Evolutionary conservation across 225 moss, liverwort and hornwort genomes (phyloP), one percentile per base, ranked within the genome.

Genomic region (Sphagnum contortum): DNA sequence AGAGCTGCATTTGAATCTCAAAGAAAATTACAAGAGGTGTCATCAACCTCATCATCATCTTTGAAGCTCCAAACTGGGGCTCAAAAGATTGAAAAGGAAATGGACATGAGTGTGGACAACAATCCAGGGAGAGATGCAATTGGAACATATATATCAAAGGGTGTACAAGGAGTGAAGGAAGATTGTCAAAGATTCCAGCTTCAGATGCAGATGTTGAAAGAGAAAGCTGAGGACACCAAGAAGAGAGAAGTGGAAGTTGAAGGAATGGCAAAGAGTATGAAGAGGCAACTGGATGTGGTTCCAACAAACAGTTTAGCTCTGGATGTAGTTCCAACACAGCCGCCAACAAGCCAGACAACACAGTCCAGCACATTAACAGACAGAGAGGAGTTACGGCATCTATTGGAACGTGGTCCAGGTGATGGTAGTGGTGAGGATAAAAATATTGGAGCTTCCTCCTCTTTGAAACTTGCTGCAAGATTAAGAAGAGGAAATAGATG

Each of bases 191-290:
- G 76, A 47, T 90, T 92, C 47, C 76, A 78, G 2, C 70, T 82
- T 47, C 84, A 96, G 68, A 88, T 96, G 84, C 88, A 83, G 71
- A 74, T 79, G 66, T 66, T 96, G 54, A 92, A 86, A 73, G 77
- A 83, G 50, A 85, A 80, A 67, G 88, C 88, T 2, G 59, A 76
- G 46, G 87, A 84, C 63, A 79, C 88, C 49, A 82, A 74, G 57
- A 72, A 84, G 4, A 69, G 71, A 52, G 91, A 89, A 60, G 71
- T 83, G 46, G 67, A 78, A 45, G 74, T 82, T 45, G 75, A 76
- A 72, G 83, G 74, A 47, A 46, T 73, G 60, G 66, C 71, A 56
- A 73, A 76, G 57, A 73, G 69, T 3, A 3, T 76, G 0, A 48
- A 71, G 5, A 64, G 64, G 44, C 68, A 29, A 29, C 29, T 29